These are phyloP conservation scores for Penicillium manginii DNA, from an alignment of 495 filamentous ascomycete species.

Conservation along the genomic window DNA sequence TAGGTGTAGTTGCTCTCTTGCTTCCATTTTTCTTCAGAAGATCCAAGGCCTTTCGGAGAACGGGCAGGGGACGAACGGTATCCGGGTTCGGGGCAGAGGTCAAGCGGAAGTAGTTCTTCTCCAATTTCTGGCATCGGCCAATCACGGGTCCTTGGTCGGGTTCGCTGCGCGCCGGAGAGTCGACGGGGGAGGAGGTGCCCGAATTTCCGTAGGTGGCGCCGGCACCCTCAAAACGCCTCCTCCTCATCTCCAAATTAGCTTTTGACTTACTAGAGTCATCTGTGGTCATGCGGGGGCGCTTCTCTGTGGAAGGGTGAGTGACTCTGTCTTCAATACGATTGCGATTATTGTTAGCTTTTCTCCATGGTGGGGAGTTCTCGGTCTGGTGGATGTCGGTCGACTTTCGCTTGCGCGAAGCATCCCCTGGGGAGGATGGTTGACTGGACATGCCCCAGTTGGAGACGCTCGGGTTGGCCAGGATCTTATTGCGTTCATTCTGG, in stretches of 20 bases:
- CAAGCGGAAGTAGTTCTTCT: constrained; percentile 93
- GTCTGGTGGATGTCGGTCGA: constrained; percentile 64
- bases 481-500: constrained; percentile 65
- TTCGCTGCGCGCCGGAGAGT: constrained; percentile 61
- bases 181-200: constrained; percentile 53
- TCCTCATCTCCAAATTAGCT: constrained; percentile 84
- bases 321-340: constrained; percentile 77
- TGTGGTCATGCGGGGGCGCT: constrained; percentile 58
- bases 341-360: constrained; percentile 61
- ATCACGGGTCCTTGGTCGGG: constrained; percentile 77
- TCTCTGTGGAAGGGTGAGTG: constrained; percentile 63
- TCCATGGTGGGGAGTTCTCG: constrained; percentile 68
- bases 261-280: constrained; percentile 80
- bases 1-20: constrained; percentile 92
- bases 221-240: constrained; percentile 78
- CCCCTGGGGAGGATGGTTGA: constrained; percentile 34
- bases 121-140: constrained; percentile 79
- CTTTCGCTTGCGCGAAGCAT: constrained; percentile 73
- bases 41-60: constrained; percentile 83
- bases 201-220: constrained; percentile 51
- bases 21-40: constrained; percentile 93
- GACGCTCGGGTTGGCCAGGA: constrained; percentile 42
- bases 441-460: constrained; percentile 40
- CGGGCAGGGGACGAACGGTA: constrained; percentile 79
- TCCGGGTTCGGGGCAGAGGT: constrained; percentile 86